phyloP scores from a whole-genome alignment of 2,329 filamentous ascomycete species.

The Ascochyta rabiei region DNA sequence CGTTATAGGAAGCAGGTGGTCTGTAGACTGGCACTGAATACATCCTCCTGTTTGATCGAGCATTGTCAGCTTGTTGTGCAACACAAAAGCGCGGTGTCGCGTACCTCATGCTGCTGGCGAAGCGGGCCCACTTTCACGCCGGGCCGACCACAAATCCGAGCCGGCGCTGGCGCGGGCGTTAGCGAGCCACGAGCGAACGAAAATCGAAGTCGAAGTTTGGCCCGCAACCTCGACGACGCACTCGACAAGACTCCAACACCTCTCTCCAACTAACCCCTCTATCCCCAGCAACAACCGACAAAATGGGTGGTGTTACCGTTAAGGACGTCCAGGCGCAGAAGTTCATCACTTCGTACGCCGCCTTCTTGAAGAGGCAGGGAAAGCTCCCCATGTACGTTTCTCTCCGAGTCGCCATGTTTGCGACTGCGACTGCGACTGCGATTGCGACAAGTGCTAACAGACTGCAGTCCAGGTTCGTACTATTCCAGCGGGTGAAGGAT shows the following conservation, averaged over 20 bases:
- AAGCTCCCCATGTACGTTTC: conserved; percentile 74
- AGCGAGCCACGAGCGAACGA: conserved; percentile 30
- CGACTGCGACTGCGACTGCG: too few species aligned
- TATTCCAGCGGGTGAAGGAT: conserved; percentile 45
- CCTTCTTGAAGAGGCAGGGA: conserved; percentile 92
- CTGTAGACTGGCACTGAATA: too few species aligned
- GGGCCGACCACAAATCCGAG: conserved; percentile 26
- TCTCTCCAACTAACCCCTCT: conserved; percentile 23
- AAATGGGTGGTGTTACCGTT: conserved; percentile 81
- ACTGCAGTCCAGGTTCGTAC: conserved; percentile 69
- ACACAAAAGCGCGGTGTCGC: too few species aligned
- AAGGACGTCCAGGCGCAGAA: conserved; percentile 89
- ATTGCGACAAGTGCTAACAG: conserved; percentile 19
- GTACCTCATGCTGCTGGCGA: too few species aligned
- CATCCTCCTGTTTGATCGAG: too few species aligned
- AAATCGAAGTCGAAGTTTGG: conserved; percentile 8
- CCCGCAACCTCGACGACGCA: conserved; percentile 16
- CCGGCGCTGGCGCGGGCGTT: conserved; percentile 6
- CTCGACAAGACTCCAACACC: conserved; percentile 32
- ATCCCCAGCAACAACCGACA: conserved; percentile 59
- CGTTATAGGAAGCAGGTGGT: too few species aligned
- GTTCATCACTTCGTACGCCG: conserved; percentile 85
- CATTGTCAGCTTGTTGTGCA: too few species aligned
- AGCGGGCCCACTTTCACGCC: conserved; percentile 10
- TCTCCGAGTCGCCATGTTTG: background rate